Conservation (phyloP, 208 protist genomes). For the Trypanosoma melophagium region DNA sequence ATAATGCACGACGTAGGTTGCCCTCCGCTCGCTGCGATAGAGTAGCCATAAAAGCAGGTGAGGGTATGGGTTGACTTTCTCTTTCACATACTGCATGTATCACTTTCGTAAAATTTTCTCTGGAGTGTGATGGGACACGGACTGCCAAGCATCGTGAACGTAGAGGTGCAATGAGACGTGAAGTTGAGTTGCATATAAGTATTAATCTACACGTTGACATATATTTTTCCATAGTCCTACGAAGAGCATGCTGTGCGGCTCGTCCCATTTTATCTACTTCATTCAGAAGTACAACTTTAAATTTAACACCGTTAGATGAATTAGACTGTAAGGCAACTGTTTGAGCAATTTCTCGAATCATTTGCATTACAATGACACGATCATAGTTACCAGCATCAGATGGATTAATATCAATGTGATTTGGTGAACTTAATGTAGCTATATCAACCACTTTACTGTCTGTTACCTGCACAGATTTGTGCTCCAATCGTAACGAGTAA, state of each 20-base stretch:
- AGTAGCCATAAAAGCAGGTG: slow-evolving; percentile 55
- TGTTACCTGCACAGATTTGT: slow-evolving; percentile 87
- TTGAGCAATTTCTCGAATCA: slow-evolving; percentile 99
- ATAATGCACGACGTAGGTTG: slow-evolving; percentile 96
- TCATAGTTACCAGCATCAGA: slow-evolving; percentile 98
- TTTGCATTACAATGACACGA: slow-evolving; percentile 96
- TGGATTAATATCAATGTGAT: slow-evolving; percentile 99
- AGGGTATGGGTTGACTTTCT: slow-evolving; percentile 61
- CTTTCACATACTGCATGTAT: slow-evolving; percentile 69
- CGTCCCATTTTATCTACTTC: slow-evolving; percentile 96
- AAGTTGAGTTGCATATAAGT: slow-evolving; percentile 93
- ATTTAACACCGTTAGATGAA: slow-evolving; percentile 35
- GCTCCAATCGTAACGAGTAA: slow-evolving; percentile 86
- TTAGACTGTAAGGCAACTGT: slow-evolving; percentile 80
- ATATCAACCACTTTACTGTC: slow-evolving; percentile 96
- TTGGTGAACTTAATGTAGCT: slow-evolving; percentile 92
- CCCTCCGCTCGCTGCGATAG: slow-evolving; percentile 82
- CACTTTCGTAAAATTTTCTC: slow-evolving; percentile 86
- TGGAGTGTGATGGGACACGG: slow-evolving; percentile 93
- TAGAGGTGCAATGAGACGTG: slow-evolving; percentile 96
- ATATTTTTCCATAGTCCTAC: slow-evolving; percentile 99
- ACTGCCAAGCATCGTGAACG: slow-evolving; percentile 97
- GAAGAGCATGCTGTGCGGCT: slow-evolving; percentile 98
- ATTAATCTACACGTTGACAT: slow-evolving; percentile 96
- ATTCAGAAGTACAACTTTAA: slow-evolving; percentile 97